Evolutionary conservation across 2,329 filamentous ascomycete species (phyloP).

Genomic region (Epichloe glyceriae): DNA sequence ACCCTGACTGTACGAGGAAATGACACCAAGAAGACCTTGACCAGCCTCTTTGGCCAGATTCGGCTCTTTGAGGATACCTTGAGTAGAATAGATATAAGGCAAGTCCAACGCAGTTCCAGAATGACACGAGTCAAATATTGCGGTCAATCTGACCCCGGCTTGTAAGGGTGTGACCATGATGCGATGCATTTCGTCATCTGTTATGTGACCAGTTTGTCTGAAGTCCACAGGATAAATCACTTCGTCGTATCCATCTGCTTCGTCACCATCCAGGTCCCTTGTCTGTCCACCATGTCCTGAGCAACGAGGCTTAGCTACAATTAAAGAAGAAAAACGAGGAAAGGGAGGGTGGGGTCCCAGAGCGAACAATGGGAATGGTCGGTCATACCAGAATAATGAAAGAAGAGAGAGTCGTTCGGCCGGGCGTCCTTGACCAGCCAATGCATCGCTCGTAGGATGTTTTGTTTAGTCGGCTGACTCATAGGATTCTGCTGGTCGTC

Average conservation of each 20-base stretch:
- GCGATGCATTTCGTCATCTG: slow-evolving; percentile 71
- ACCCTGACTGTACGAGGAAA: slow-evolving; percentile 49
- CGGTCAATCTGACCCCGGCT: slow-evolving; percentile 44
- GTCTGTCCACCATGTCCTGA: slow-evolving; percentile 70
- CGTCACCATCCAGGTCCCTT: slow-evolving; percentile 64
- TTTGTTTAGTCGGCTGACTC: slow-evolving; percentile 92
- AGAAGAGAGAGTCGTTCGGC: slow-evolving; percentile 90
- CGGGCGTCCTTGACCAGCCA: slow-evolving; percentile 91
- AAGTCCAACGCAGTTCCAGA: slow-evolving; percentile 54
- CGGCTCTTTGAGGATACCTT: slow-evolving; percentile 55
- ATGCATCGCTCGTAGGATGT: slow-evolving; percentile 92
- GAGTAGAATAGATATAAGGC: slow-evolving; percentile 56
- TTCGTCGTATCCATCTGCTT: slow-evolving; percentile 71
- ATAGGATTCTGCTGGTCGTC: slow-evolving; percentile 96
- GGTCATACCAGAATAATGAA: slow-evolving; percentile 74
- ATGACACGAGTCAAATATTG: slow-evolving; percentile 54
- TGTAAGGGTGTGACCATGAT: slow-evolving; percentile 51
- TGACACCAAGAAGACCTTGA: slow-evolving; percentile 46
- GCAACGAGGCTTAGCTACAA: not conserved
- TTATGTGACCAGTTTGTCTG: slow-evolving; percentile 65
- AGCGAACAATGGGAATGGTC: not conserved
- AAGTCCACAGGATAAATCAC: slow-evolving; percentile 79
- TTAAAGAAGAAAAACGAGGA: too few relatives aligned
- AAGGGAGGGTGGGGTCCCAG: not conserved
- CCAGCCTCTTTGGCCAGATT: slow-evolving; percentile 57